Evolutionary conservation across 805 yeast species (phyloP), one percentile per base, ranked within the genome.

Genomic region (Metschnikowia continentalis): DNA sequence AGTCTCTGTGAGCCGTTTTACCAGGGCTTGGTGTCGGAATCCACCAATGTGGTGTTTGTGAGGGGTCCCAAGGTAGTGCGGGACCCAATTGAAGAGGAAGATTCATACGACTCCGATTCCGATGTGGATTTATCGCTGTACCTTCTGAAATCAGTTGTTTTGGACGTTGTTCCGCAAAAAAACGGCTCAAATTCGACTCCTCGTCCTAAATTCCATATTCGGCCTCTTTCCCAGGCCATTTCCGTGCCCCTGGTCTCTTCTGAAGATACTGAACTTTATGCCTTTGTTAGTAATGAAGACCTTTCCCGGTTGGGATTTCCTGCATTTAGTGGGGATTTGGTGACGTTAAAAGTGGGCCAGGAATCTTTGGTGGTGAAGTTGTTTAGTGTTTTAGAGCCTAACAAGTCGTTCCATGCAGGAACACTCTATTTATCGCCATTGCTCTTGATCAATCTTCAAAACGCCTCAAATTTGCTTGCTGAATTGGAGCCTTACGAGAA

Each of bases 1-100:
- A 58, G 79, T 3, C 75, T 83, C 22, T 81, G 90, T 62, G 95
- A 88, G 57, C 96, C 96, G 0, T 75, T 81, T 2, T 80, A 78
- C 39, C 95, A 88, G 62, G 96, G 96, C 0, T 56, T 63, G 6
- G 59, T 86, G 0, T 64, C 68, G 19, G 50, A 55, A 1, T 64
- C 66, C 1, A 83, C 92, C 0, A 70, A 70, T n/a, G 67, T 88
- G 2, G 76, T 83, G 2, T 66, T 87, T 32, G 77, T 83, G 15
- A 77, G 75, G 52, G 50, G 49, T 13, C 44, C 57, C 10, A 23
- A 33, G 15, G 39, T 35, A 20, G 40, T 19, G 15, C 33, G 22
- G 6, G 22, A 6, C 30, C 11, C 11, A n/a, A 8, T 22, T 5
- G 15, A 11, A 11, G 39, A 35, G 14, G 33, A 10, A 1, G 32